Evolutionary conservation across 1,284 basidiomycete species (phyloP).

Genomic region (Phylloboletellus chloephorus): DNA sequence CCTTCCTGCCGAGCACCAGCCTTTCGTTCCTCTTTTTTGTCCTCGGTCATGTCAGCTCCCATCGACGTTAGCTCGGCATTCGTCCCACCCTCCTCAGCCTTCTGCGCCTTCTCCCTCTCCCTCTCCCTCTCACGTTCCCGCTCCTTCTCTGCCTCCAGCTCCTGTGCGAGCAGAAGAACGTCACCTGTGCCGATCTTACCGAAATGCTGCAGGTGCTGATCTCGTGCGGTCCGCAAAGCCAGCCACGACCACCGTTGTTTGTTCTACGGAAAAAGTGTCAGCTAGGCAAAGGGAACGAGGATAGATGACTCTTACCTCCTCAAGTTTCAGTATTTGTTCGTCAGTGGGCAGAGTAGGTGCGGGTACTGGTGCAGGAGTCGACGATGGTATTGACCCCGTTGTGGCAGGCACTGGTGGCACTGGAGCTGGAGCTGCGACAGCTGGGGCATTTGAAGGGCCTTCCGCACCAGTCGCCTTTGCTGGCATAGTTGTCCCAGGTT

Average conservation of each 20-base stretch:
- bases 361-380: slow-evolving; percentile 17
- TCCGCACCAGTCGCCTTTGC: slow-evolving; percentile 31
- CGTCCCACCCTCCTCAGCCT: slow-evolving; percentile 31
- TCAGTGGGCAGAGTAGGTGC: slow-evolving; percentile 37
- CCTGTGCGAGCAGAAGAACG: slow-evolving; percentile 54
- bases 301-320: slow-evolving; percentile 47
- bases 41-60: slow-evolving; percentile 7
- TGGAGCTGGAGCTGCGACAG: slow-evolving; percentile 4
- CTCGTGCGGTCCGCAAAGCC: slow-evolving; percentile 69
- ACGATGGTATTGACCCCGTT: slow-evolving; percentile 13
- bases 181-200: slow-evolving; percentile 78
- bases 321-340: slow-evolving; percentile 49
- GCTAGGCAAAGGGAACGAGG: not conserved
- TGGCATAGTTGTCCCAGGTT: slow-evolving; percentile 35
- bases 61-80: slow-evolving; percentile 8
- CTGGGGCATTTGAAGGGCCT: slow-evolving; percentile 14
- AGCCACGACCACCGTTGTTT: slow-evolving; percentile 72
- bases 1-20: slow-evolving; percentile 25
- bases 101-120: slow-evolving; percentile 32
- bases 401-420: slow-evolving; percentile 17
- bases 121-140: slow-evolving; percentile 34
- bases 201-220: slow-evolving; percentile 64
- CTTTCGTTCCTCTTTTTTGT: slow-evolving; percentile 16
- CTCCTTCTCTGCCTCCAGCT: slow-evolving; percentile 61
- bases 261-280: slow-evolving; percentile 41